Base-by-base conservation (phyloP, 352 stramenopile species). In the Globisporangium paroecandrum region DNA sequence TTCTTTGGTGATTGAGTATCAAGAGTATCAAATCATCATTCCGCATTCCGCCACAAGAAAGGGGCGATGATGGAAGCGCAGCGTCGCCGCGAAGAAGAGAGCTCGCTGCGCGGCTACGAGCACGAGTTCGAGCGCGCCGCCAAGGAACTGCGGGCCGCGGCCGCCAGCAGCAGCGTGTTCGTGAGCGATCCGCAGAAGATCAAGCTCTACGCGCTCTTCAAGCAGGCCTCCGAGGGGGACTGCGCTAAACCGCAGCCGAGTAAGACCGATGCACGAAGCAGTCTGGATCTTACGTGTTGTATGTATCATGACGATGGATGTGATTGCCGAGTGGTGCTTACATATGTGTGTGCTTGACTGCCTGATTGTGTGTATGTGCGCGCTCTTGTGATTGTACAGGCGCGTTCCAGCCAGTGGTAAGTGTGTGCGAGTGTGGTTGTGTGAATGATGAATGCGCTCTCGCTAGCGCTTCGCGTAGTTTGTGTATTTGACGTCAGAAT, bases 161-260 rank as follows among this genome's bases (percentile, higher is more conserved):
- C 62, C n/a, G 54, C 69, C 22, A 47, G 55, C 15, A 62, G 64
- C 7, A 58, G 68, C 32, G 68, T 88, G 51, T 66, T 63, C 13
- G 67, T 88, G 13, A 88, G 69, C 49, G 81, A 96, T 64, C 61
- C 81, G 53, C 81, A 91, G 61, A 94, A 94, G 76, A 79, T 94
- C 69, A 74, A 80, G 65, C 68, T 94, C 46, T 95, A 94, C 68
- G 77, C 69, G 61, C 77, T 94, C 34, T 95, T 85, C 76, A 95
- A 94, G 65, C 87, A 96, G 70, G 81, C 80, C 27, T 91, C 78
- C 27, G 68, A 76, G 20, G 82, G 88, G 41, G 82, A 95, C 69
- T 90, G 84, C 72, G 25, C 20, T 55, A 83, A 77, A 38, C 29
- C 78, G 25, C 74, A 81, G 32, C 80, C 88, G 5, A 85, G 81